These are phyloP conservation scores for Carex cristatella DNA, from an alignment of 176 grass and related monocot genomes.

Conservation along the genomic window DNA sequence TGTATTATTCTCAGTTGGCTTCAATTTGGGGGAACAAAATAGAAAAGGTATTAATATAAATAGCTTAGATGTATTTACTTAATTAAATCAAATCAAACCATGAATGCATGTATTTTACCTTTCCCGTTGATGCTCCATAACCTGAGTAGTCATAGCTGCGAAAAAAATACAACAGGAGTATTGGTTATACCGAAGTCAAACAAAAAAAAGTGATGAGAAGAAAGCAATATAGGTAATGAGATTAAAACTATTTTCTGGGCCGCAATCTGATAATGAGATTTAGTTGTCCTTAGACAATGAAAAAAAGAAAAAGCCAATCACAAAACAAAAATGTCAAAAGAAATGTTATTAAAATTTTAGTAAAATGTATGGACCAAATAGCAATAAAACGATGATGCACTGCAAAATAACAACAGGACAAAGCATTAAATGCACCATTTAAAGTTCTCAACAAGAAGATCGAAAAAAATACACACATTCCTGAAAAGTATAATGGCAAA, in stretches of 20 bases:
- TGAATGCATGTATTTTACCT: conserved; percentile 43
- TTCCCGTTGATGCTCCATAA: conserved; percentile 93
- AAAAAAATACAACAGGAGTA: conserved; percentile 22
- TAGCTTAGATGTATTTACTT: conserved; percentile 11
- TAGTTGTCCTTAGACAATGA: neutral
- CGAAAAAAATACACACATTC: neutral
- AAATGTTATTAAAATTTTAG: neutral
- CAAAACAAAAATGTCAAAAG: neutral
- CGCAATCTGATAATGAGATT: neutral
- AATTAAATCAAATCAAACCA: conserved; percentile 16
- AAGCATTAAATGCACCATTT: neutral
- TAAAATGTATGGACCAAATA: neutral
- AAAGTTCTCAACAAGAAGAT: conserved; percentile 6
- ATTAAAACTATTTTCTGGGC: neutral
- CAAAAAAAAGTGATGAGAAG: neutral
- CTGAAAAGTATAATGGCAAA: neutral
- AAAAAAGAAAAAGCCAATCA: neutral
- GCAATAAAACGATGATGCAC: neutral
- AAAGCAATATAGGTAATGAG: neutral
- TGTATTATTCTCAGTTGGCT: conserved; percentile 97
- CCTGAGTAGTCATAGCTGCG: conserved; percentile 98
- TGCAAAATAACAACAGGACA: neutral
- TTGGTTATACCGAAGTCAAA: neutral
- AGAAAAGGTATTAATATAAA: conserved; percentile 13
- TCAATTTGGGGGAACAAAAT: conserved; percentile 24